phyloP scores from a whole-genome alignment of 129 eudicot genomes.

The Chrysanthemum seticuspe region DNA sequence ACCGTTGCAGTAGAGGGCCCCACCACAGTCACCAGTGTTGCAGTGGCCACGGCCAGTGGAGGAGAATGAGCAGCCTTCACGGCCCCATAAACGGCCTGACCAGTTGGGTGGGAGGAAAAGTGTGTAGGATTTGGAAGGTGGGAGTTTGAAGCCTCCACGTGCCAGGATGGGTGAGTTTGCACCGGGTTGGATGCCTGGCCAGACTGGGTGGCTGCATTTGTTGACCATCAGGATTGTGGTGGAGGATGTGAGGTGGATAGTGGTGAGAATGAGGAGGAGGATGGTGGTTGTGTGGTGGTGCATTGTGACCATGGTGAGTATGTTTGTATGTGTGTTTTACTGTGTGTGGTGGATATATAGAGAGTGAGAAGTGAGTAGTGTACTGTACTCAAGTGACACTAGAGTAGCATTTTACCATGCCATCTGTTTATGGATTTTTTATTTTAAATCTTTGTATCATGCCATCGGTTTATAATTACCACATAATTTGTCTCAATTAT shows the following conservation, averaged over 20 bases:
- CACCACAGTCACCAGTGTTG: constrained; percentile 96
- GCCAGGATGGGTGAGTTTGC: constrained; percentile 74
- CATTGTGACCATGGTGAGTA: constrained; percentile 13
- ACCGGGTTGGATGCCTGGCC: constrained; percentile 96
- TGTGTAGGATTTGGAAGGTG: constrained; percentile 50
- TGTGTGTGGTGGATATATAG: neutral
- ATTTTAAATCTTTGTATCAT: too few relatives aligned
- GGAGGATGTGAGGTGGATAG: constrained; percentile 26
- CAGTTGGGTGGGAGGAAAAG: constrained; percentile 71
- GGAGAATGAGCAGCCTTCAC: constrained; percentile 85
- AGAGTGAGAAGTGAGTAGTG: neutral
- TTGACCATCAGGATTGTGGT: constrained; percentile 72
- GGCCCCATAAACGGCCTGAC: constrained; percentile 99
- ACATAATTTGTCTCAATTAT: too few relatives aligned
- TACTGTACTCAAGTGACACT: too few relatives aligned
- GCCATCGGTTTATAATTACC: too few relatives aligned
- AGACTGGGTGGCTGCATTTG: constrained; percentile 83
- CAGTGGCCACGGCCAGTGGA: constrained; percentile 72
- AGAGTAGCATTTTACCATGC: too few relatives aligned
- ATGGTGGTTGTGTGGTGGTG: constrained; percentile 2
- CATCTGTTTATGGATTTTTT: too few relatives aligned
- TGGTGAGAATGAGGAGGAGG: constrained; percentile 8
- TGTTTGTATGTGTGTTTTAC: too few relatives aligned
- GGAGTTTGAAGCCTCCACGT: constrained; percentile 84
- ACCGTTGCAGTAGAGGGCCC: constrained; percentile 81